Conservation (phyloP, 768 basidiomycete genomes). For the Agrocybe pediades region DNA sequence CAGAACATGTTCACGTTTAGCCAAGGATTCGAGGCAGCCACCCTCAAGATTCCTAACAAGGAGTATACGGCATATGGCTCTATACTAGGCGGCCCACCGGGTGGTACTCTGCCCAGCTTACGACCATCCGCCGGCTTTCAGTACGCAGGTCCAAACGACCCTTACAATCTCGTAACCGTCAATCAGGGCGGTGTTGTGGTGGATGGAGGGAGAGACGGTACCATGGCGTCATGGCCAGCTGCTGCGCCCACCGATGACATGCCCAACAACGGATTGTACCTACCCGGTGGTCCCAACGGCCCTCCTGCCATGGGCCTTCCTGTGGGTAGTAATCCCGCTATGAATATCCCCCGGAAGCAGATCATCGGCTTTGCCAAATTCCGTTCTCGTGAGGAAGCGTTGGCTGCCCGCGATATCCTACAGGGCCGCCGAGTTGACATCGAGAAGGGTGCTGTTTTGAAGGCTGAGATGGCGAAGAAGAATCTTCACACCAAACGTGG, state of each 20-base stretch:
- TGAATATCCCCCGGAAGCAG: constrained; percentile 74
- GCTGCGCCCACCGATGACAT: constrained; percentile 33
- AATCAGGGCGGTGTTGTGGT: constrained; percentile 86
- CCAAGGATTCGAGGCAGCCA: constrained; percentile 94
- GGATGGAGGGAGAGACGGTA: constrained; percentile 73
- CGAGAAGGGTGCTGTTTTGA: constrained; percentile 89
- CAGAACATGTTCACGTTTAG: constrained; percentile 99
- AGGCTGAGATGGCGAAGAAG: constrained; percentile 99
- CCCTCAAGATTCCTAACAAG: constrained; percentile 95
- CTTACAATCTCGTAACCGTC: constrained; percentile 81
- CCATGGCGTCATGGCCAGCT: constrained; percentile 68
- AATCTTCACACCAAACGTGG: constrained; percentile 95
- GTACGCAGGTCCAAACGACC: constrained; percentile 67
- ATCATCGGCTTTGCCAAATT: constrained; percentile 99
- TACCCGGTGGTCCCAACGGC: constrained; percentile 16
- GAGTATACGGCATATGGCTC: constrained; percentile 77
- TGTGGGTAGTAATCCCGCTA: constrained; percentile 10
- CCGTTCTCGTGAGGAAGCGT: constrained; percentile 80
- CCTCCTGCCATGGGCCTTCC: constrained; percentile 12
- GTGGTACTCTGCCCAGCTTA: constrained; percentile 19
- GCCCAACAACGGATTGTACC: constrained; percentile 27
- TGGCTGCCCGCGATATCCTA: constrained; percentile 83
- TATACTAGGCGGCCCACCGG: constrained; percentile 25
- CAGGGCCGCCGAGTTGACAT: constrained; percentile 91
- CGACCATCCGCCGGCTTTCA: constrained; percentile 12